Percentiles rank a stretch among this genome's conserved stretches.
Conservation (phyloP, 208 protist genomes). For the Trypanosomatidae sp. region DNA sequence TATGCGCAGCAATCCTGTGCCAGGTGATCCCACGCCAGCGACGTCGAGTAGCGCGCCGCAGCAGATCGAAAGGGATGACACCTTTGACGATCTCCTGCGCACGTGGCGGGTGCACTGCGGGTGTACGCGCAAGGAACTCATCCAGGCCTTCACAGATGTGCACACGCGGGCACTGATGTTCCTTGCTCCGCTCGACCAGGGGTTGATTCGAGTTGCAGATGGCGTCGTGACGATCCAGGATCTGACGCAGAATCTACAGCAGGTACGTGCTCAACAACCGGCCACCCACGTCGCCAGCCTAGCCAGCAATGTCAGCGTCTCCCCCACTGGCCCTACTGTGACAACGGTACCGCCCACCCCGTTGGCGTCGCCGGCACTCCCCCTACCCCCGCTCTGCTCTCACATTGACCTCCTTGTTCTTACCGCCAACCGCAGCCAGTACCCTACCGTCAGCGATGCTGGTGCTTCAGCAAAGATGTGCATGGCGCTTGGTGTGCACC, state of each 20-base stretch:
- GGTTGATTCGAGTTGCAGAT: slow-evolving; percentile 63
- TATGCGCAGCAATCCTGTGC: background rate
- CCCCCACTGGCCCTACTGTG: background rate
- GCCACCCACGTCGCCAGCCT: background rate
- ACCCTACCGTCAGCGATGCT: slow-evolving; percentile 34
- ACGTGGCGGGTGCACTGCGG: slow-evolving; percentile 54
- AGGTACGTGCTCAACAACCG: slow-evolving; percentile 7
- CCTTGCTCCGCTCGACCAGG: slow-evolving; percentile 43
- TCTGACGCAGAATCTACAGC: slow-evolving; percentile 22
- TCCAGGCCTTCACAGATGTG: slow-evolving; percentile 49
- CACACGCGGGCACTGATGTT: slow-evolving; percentile 52
- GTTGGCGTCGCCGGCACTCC: slow-evolving; percentile 3
- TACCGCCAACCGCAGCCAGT: slow-evolving; percentile 38
- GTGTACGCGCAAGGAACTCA: slow-evolving; percentile 83
- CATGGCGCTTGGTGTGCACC: slow-evolving; percentile 54
- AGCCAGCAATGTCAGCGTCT: background rate
- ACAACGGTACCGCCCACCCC: background rate
- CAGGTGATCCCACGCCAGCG: background rate
- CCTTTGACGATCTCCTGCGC: slow-evolving; percentile 27
- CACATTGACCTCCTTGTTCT: slow-evolving; percentile 64
- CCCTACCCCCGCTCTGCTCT: slow-evolving; percentile 26
- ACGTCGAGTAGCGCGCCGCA: background rate
- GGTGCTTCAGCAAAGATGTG: slow-evolving; percentile 61
- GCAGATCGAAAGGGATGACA: slow-evolving; percentile 4
- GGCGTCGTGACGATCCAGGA: slow-evolving; percentile 60